Evolutionary conservation across 495 filamentous ascomycete species (phyloP), one percentile per base, ranked within the genome.

Genomic region (Neurospora tetrasperma): DNA sequence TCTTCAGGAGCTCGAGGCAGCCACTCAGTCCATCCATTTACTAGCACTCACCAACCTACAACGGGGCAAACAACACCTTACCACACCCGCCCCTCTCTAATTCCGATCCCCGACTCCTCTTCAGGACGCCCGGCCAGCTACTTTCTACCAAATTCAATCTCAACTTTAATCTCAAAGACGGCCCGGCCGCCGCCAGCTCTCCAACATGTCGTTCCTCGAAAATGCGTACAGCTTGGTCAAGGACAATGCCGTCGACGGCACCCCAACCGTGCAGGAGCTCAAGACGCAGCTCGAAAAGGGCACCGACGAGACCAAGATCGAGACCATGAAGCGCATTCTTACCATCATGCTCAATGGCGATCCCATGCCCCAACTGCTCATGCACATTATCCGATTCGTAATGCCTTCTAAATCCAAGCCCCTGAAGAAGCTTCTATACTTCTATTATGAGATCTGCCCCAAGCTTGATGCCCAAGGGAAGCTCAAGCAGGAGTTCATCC

Each of bases 341-440:
- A 97, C 93, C 74, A 88, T 97, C 81, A 97, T 98, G 94, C 90
- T 99, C 78, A 99, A 98, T 80, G 96, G 96, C 72, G 96, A 98
- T 79, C 93, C 96, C 43, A 94, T 98, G 91, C 90, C 93, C 46
- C 89, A 92, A 77, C 88, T 99, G 20, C 88, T 99, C 75, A 99
- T 99, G 96, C 96, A 98, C 84, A 98, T 99, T 79, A 98, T 99
- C 84, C 92, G 96, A 82, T 98, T 98, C 82, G 93, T 99, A 75
- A 98, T 98, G 96, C 96, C 96, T 2, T 95, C 93, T 72, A 97
- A 93, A 85, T 93, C 90, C 84, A 98, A 98, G 83, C 85, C 90
- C n/a, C 85, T 99, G 77, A 99, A 99, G 88, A 98, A 98, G 84
- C 85, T 99, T 54, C 88, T 99, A 18, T 99, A 99, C 84, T 95